A percentile compares a stretch with the other conserved stretches of the same genome.
Evolutionary conservation across 2,329 filamentous ascomycete genomes (phyloP).

Genomic region (Colletotrichum lini): DNA sequence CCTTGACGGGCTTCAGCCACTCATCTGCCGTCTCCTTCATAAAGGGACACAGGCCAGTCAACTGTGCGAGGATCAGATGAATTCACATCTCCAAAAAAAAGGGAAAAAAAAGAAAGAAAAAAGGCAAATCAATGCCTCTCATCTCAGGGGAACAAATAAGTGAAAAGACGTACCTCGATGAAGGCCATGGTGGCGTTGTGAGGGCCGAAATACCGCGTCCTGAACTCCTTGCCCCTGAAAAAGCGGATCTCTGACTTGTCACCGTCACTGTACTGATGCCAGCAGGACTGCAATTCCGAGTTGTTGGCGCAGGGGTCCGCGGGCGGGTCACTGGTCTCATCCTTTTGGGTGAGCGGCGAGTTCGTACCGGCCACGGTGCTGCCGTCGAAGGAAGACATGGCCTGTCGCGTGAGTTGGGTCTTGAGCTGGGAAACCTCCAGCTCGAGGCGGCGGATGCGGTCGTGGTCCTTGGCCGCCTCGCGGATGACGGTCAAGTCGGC

Average conservation of each 20-base stretch:
- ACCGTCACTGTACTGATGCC: slow-evolving; percentile 54
- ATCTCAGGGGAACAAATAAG: background rate
- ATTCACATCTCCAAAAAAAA: background rate
- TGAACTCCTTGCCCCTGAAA: slow-evolving; percentile 72
- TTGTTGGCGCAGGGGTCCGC: slow-evolving; percentile 49
- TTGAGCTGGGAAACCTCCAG: slow-evolving; percentile 72
- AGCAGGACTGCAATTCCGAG: slow-evolving; percentile 36
- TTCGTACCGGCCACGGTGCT: slow-evolving; percentile 64
- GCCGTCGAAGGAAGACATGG: slow-evolving; percentile 62
- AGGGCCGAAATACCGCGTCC: slow-evolving; percentile 72
- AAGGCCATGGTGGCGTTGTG: slow-evolving; percentile 74
- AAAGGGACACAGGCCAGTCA: slow-evolving; percentile 70
- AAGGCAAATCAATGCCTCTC: background rate
- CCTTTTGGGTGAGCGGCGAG: slow-evolving; percentile 63
- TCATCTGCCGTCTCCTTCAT: slow-evolving; percentile 75
- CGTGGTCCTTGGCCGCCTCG: slow-evolving; percentile 64
- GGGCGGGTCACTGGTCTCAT: slow-evolving; percentile 55
- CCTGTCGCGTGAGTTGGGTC: slow-evolving; percentile 62
- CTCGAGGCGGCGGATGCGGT: slow-evolving; percentile 72
- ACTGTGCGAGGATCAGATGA: slow-evolving; percentile 46
- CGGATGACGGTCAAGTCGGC: slow-evolving; percentile 51
- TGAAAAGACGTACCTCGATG: slow-evolving; percentile 58
- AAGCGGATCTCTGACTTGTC: slow-evolving; percentile 70
- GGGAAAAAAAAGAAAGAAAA: background rate
- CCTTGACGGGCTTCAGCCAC: slow-evolving; percentile 71